phyloP scores from a whole-genome alignment of 352 stramenopile genomes.

The Phytopythium boreale region DNA sequence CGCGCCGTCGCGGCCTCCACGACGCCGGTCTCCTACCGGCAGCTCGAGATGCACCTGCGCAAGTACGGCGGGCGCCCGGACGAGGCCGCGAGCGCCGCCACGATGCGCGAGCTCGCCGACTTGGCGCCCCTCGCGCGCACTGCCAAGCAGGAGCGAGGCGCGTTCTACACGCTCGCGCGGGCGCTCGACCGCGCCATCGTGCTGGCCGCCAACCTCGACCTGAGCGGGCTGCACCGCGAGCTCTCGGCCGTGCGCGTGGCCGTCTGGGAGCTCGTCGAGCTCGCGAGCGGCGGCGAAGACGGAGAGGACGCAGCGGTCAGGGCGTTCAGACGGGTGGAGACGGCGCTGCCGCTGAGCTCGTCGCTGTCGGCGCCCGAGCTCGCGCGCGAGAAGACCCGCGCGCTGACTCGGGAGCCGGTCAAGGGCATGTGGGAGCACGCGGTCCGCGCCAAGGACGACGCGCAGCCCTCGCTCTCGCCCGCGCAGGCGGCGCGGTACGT shows the following conservation, averaged over 20 bases:
- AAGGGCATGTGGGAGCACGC: slow-evolving; percentile 71
- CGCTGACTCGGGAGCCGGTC: slow-evolving; percentile 5
- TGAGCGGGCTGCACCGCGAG: slow-evolving; percentile 45
- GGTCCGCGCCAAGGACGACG: not conserved
- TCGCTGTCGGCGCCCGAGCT: not conserved
- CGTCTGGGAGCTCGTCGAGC: slow-evolving; percentile 2
- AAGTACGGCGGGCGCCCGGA: slow-evolving; percentile 65
- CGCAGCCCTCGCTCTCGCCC: slow-evolving; percentile 30
- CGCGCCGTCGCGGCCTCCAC: slow-evolving; percentile 41
- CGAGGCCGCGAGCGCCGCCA: slow-evolving; percentile 45
- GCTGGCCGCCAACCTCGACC: slow-evolving; percentile 50
- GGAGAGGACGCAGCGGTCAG: too few species aligned
- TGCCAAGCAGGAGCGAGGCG: not conserved
- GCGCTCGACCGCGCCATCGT: slow-evolving; percentile 49
- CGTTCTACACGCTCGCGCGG: not conserved
- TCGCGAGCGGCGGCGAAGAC: not conserved
- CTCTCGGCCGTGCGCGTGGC: slow-evolving; percentile 35
- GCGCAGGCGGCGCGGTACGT: slow-evolving; percentile 69
- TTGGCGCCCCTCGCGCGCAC: not conserved
- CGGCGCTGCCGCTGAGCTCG: not conserved
- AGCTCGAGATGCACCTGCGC: slow-evolving; percentile 74
- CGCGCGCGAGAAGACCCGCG: not conserved
- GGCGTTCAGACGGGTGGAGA: not conserved
- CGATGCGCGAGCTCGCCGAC: slow-evolving; percentile 27
- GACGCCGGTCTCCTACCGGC: slow-evolving; percentile 65